These are phyloP conservation scores for Aciculoconidium aculeatum DNA, from an alignment of 805 yeast species.

Conservation along the genomic window DNA sequence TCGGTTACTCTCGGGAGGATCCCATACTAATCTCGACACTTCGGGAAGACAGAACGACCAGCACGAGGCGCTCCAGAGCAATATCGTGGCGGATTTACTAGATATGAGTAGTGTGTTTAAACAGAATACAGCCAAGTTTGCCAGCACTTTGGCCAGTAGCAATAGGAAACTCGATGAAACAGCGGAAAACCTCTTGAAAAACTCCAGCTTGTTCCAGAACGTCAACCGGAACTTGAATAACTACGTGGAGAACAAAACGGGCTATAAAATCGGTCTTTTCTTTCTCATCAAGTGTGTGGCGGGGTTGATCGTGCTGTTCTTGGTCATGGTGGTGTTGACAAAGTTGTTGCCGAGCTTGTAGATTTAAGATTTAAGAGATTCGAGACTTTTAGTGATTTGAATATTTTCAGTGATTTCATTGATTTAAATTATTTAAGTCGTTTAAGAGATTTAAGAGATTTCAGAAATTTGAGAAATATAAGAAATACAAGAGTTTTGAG, in stretches of 20 bases:
- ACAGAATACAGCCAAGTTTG: slow-evolving; percentile 33
- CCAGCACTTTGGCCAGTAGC: slow-evolving; percentile 22
- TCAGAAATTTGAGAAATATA: no score
- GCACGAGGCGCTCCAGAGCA: slow-evolving; percentile 43
- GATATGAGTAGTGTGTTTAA: slow-evolving; percentile 44
- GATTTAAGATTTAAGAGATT: no score
- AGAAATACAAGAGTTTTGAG: no score
- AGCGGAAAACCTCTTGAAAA: slow-evolving; percentile 27
- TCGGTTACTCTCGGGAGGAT: slow-evolving; percentile 21
- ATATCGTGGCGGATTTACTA: slow-evolving; percentile 42
- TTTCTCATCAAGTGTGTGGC: slow-evolving; percentile 29
- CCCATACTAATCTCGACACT: slow-evolving; percentile 10
- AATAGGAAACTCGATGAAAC: slow-evolving; percentile 27
- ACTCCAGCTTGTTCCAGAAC: slow-evolving; percentile 22
- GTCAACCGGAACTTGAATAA: slow-evolving; percentile 33
- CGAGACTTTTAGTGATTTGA: no score
- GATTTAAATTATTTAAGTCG: no score
- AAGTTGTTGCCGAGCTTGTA: slow-evolving; percentile 28
- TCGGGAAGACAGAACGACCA: slow-evolving; percentile 21
- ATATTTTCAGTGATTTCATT: no score
- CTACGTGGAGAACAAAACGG: slow-evolving; percentile 34
- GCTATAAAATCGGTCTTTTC: slow-evolving; percentile 35
- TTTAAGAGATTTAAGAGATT: no score
- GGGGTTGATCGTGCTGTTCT: slow-evolving; percentile 20
- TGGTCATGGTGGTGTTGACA: slow-evolving; percentile 27